Conservation (phyloP, 768 basidiomycete genomes). For the Lentinula edodes region DNA sequence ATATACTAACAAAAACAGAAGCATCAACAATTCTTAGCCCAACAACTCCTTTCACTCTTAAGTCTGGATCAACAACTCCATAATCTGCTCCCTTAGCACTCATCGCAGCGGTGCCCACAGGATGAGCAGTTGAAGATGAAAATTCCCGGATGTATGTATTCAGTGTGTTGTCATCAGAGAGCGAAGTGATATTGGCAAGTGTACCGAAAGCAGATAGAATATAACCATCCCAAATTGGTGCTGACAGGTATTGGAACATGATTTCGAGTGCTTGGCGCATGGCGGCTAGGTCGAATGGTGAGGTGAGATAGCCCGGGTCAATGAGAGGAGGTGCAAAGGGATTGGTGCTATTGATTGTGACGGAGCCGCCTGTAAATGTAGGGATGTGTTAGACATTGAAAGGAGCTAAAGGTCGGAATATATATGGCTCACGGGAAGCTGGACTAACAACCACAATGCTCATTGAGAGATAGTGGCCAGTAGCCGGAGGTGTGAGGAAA, state of each 20-base stretch:
- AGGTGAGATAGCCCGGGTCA: constrained; percentile 16
- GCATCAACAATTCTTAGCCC: constrained; percentile 34
- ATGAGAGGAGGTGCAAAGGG: constrained; percentile 22
- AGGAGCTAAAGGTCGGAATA: not conserved
- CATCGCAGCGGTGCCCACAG: constrained; percentile 25
- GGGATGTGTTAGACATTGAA: not conserved
- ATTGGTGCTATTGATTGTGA: constrained; percentile 20
- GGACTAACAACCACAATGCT: constrained; percentile 7
- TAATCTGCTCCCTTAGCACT: constrained; percentile 15
- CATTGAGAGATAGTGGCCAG: constrained; percentile 12
- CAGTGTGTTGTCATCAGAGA: constrained; percentile 12
- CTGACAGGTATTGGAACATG: constrained; percentile 19
- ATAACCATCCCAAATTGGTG: constrained; percentile 22
- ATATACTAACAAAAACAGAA: constrained; percentile 25
- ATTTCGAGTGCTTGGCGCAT: constrained; percentile 23
- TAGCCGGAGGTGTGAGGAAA: not conserved
- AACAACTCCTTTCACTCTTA: constrained; percentile 25
- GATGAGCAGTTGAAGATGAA: constrained; percentile 19
- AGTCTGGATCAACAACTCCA: constrained; percentile 29
- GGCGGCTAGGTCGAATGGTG: constrained; percentile 19
- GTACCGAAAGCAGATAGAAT: constrained; percentile 15
- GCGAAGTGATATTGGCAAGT: constrained; percentile 15
- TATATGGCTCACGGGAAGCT: constrained; percentile 7
- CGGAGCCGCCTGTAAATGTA: constrained; percentile 17
- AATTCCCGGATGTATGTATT: constrained; percentile 17